Conservation (phyloP, 2,329 filamentous ascomycete genomes). For the Pyrenophora seminiperda region DNA sequence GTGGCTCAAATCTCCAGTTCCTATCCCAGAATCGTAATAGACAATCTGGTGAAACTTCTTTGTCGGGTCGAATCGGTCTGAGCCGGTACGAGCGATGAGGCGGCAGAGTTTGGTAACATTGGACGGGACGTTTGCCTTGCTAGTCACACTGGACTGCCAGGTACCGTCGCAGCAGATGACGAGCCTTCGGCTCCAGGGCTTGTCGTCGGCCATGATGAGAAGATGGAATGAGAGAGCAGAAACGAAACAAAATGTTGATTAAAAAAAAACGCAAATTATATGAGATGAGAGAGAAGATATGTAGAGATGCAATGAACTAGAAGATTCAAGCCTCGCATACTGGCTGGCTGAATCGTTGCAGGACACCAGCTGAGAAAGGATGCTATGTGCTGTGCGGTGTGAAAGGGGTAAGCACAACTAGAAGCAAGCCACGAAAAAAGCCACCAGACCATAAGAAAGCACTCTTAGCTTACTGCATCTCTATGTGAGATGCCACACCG, state of each 20-base stretch:
- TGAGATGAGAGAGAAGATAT: too few relatives aligned
- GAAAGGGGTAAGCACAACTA: conserved; percentile 10
- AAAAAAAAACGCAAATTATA: neutral
- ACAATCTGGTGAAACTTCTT: conserved; percentile 45
- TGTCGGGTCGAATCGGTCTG: conserved; percentile 22
- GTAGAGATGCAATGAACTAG: too few relatives aligned
- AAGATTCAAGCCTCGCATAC: too few relatives aligned
- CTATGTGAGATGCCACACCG: conserved; percentile 11
- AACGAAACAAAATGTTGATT: neutral
- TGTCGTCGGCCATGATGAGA: conserved; percentile 20
- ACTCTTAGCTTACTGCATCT: neutral
- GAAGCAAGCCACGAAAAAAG: neutral
- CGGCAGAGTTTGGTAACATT: conserved; percentile 46
- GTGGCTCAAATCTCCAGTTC: conserved; percentile 38
- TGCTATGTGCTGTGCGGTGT: conserved; percentile 4
- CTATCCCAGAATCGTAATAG: conserved; percentile 45
- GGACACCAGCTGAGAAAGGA: neutral
- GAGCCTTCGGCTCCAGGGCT: conserved; percentile 40
- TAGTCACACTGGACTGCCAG: conserved; percentile 43
- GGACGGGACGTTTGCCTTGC: conserved; percentile 40
- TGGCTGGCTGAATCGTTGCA: too few relatives aligned
- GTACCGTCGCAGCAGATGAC: conserved; percentile 47
- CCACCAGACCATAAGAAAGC: conserved; percentile 1
- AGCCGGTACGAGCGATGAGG: conserved; percentile 38
- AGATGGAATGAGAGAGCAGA: neutral